Percentiles rank a stretch among this genome's conserved stretches.
These are phyloP conservation scores for Gymnopilus dilepis DNA, from an alignment of 768 basidiomycete genomes.

Conservation along the genomic window DNA sequence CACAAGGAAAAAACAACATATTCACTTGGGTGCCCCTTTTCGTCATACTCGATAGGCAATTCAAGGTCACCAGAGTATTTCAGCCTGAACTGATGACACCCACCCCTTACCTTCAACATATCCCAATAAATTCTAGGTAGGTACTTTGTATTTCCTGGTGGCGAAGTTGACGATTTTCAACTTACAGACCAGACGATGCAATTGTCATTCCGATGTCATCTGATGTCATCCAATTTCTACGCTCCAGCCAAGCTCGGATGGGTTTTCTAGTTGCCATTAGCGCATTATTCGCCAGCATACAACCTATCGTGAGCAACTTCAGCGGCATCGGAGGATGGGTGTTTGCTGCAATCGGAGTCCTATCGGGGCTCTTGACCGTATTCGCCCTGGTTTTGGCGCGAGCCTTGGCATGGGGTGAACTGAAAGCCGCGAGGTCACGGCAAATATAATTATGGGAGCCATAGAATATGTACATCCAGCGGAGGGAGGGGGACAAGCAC, in stretches of 20 bases:
- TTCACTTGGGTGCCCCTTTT: background rate
- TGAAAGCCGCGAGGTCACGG: background rate
- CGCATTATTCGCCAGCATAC: conserved; percentile 1
- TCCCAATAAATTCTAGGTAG: background rate
- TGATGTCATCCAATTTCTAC: conserved; percentile 5
- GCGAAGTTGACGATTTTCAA: no score
- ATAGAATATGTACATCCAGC: no score
- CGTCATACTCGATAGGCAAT: background rate
- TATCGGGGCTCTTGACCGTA: background rate
- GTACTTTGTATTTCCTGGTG: no score
- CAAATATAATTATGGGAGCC: no score
- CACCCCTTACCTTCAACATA: background rate
- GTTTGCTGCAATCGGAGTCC: background rate
- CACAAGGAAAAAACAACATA: background rate
- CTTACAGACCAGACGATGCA: background rate
- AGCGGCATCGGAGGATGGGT: background rate
- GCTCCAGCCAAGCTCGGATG: background rate
- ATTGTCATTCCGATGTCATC: background rate
- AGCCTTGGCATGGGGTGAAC: background rate
- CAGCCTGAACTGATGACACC: conserved; percentile 2
- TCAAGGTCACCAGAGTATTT: background rate
- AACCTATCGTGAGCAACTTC: conserved; percentile 5
- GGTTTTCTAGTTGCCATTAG: background rate
- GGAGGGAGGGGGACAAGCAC: no score
- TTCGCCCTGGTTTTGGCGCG: background rate